Conservation (phyloP, 805 yeast species). For the Vanderwaltozyma tropicalis region DNA sequence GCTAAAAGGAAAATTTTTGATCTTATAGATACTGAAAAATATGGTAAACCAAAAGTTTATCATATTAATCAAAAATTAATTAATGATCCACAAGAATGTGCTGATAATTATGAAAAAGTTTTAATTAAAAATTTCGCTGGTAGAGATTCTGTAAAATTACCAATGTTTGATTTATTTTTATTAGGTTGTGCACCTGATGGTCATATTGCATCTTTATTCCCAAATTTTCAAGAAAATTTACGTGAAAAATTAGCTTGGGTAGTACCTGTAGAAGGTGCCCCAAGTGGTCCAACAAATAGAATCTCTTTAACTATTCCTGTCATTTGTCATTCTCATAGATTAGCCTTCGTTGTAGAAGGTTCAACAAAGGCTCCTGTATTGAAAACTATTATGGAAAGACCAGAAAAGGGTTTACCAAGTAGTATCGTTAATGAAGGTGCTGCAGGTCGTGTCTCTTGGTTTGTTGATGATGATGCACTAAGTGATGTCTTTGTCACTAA, state of each 20-base stretch:
- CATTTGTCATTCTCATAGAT: constrained; percentile 84
- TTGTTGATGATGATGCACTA: constrained; percentile 89
- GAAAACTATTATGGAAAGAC: constrained; percentile 88
- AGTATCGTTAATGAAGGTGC: constrained; percentile 90
- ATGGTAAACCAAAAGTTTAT: constrained; percentile 56
- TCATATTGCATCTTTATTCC: constrained; percentile 93
- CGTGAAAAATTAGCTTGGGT: constrained; percentile 93
- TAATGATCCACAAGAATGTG: constrained; percentile 80
- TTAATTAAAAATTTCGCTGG: constrained; percentile 87
- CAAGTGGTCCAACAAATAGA: constrained; percentile 76
- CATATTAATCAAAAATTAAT: constrained; percentile 74
- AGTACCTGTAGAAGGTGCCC: constrained; percentile 84
- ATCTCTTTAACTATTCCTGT: constrained; percentile 90
- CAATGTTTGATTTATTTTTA: constrained; percentile 83
- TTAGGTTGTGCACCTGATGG: constrained; percentile 99
- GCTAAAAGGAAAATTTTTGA: constrained; percentile 78
- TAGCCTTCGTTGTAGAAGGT: constrained; percentile 94
- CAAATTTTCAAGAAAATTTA: constrained; percentile 70
- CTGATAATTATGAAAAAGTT: constrained; percentile 82
- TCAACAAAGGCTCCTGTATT: constrained; percentile 88
- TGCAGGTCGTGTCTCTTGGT: constrained; percentile 96
- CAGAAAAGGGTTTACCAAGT: constrained; percentile 92
- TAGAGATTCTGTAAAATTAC: constrained; percentile 90
- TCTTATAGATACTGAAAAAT: constrained; percentile 28
- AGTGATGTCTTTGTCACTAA: constrained; percentile 50